Percentiles rank a stretch among this genome's conserved stretches.
phyloP scores from a whole-genome alignment of 495 filamentous ascomycete genomes.

The Amniculicola lignicola region DNA sequence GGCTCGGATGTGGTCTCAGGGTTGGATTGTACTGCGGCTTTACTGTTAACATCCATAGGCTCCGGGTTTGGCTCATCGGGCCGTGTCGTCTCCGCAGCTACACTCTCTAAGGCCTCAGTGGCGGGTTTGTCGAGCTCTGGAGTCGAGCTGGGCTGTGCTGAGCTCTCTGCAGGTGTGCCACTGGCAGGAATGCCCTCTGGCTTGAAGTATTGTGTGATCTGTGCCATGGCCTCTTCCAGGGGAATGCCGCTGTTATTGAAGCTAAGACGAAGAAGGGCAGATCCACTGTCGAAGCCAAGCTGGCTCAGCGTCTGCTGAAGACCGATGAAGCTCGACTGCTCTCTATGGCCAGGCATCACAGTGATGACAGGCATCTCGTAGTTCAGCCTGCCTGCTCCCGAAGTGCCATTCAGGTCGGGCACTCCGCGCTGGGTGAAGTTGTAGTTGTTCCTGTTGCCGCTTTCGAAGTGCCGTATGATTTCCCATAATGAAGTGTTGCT shows the following conservation, averaged over 20 bases:
- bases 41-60: conserved; percentile 22
- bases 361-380: conserved; percentile 84
- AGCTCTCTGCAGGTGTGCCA: conserved; percentile 14
- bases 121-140: conserved; percentile 13
- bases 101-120: conserved; percentile 9
- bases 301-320: conserved; percentile 85
- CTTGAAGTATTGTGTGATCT: conserved; percentile 71
- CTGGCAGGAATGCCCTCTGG: conserved; percentile 23
- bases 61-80: conserved; percentile 19
- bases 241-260: conserved; percentile 74
- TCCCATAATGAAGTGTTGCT: conserved; percentile 84
- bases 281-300: conserved; percentile 80
- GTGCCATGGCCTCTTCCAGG: conserved; percentile 76
- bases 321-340: conserved; percentile 70
- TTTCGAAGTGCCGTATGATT: conserved; percentile 83
- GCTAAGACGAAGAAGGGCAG: conserved; percentile 68
- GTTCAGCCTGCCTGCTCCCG: conserved; percentile 70
- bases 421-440: conserved; percentile 73
- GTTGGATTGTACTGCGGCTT: background rate
- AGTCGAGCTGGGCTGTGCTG: conserved; percentile 10
- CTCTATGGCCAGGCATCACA: conserved; percentile 63
- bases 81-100: conserved; percentile 2
- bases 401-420: conserved; percentile 49
- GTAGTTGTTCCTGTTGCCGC: conserved; percentile 52
- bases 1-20: conserved; percentile 9